Conservation (phyloP, 768 basidiomycete genomes). For the Clitopilus passeckerianus region DNA sequence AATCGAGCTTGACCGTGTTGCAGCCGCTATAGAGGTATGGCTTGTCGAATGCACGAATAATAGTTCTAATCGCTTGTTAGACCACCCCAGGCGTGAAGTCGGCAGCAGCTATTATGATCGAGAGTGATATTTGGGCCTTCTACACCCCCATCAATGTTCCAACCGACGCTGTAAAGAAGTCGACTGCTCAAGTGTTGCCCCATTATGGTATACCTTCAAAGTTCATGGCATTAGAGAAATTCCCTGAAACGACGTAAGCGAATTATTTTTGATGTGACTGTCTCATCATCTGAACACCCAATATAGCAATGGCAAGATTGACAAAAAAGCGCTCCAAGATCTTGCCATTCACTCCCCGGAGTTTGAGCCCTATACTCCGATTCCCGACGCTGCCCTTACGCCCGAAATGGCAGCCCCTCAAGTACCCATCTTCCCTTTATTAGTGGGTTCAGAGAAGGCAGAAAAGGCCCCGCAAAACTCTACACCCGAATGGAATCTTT, state of each 20-base stretch:
- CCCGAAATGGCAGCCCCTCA: slow-evolving; percentile 4
- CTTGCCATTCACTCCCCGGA: slow-evolving; percentile 15
- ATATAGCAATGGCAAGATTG: slow-evolving; percentile 38
- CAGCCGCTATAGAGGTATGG: slow-evolving; percentile 50
- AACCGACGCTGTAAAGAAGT: neutral
- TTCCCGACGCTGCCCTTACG: neutral
- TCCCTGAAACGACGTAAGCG: slow-evolving; percentile 38
- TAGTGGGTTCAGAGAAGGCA: neutral
- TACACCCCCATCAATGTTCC: slow-evolving; percentile 29
- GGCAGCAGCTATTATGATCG: slow-evolving; percentile 48
- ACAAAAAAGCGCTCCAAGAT: slow-evolving; percentile 39
- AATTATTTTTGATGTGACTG: neutral
- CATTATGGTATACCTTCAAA: slow-evolving; percentile 54
- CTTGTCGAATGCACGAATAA: neutral
- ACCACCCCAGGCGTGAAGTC: slow-evolving; percentile 35
- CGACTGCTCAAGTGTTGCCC: slow-evolving; percentile 36
- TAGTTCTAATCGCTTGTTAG: slow-evolving; percentile 14
- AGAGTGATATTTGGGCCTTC: slow-evolving; percentile 52
- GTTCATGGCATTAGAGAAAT: slow-evolving; percentile 33
- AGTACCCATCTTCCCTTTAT: neutral
- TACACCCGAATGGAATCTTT: neutral
- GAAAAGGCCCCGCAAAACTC: neutral
- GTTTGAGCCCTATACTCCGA: slow-evolving; percentile 4
- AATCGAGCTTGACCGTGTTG: slow-evolving; percentile 56
- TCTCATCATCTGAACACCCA: neutral